A percentile compares a stretch with the other conserved stretches of the same genome.
These are phyloP conservation scores for Epicoccum nigrum DNA, from an alignment of 2,329 filamentous ascomycete species.

Conservation along the genomic window DNA sequence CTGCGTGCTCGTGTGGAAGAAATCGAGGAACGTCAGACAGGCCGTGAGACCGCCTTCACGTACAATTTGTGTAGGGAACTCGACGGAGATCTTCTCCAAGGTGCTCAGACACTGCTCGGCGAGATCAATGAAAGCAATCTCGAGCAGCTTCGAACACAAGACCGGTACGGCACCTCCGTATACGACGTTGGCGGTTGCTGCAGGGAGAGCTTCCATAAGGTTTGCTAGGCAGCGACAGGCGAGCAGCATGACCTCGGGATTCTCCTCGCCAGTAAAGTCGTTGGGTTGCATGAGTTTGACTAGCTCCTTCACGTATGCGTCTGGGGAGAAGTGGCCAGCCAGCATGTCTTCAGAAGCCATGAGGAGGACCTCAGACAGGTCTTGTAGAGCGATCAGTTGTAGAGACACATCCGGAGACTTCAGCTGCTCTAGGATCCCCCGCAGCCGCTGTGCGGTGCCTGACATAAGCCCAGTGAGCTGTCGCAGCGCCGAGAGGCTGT, in stretches of 20 bases:
- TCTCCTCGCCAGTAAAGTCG: slow-evolving; percentile 83
- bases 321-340: slow-evolving; percentile 91
- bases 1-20: slow-evolving; percentile 96
- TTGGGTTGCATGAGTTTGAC: slow-evolving; percentile 90
- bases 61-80: slow-evolving; percentile 94
- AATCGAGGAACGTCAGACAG: slow-evolving; percentile 95
- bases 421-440: slow-evolving; percentile 65
- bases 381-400: slow-evolving; percentile 90
- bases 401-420: slow-evolving; percentile 83
- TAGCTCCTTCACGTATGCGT: slow-evolving; percentile 93
- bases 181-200: slow-evolving; percentile 92
- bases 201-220: slow-evolving; percentile 93
- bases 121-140: slow-evolving; percentile 96
- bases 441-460: slow-evolving; percentile 77
- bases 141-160: slow-evolving; percentile 89
- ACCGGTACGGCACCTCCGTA: slow-evolving; percentile 97
- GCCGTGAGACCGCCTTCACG: slow-evolving; percentile 93
- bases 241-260: slow-evolving; percentile 95
- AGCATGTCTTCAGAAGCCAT: slow-evolving; percentile 97
- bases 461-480: slow-evolving; percentile 89
- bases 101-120: slow-evolving; percentile 97
- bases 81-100: slow-evolving; percentile 94
- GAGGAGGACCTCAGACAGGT: slow-evolving; percentile 89
- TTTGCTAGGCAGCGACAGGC: slow-evolving; percentile 96
- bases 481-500: slow-evolving; percentile 74